Evolutionary conservation across 2,329 filamentous ascomycete species (phyloP).

Genomic region (Botrytis pseudocinerea): DNA sequence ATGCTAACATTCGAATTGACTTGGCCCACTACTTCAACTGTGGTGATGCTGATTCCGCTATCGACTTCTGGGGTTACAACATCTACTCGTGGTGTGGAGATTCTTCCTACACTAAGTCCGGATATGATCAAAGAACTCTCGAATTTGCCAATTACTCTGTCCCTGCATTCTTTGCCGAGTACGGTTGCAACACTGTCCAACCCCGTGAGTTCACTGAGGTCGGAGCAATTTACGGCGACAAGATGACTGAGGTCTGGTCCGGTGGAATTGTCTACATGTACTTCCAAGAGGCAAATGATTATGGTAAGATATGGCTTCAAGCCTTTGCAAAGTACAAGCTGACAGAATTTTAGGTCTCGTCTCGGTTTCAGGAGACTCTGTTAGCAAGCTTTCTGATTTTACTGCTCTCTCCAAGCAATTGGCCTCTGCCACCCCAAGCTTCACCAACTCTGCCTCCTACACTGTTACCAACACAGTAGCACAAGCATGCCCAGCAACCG

Average conservation of each 20-base stretch:
- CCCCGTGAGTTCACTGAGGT: constrained; percentile 86
- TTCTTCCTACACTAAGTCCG: constrained; percentile 73
- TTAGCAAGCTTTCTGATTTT: constrained; percentile 73
- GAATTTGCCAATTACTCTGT: constrained; percentile 90
- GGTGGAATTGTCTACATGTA: constrained; percentile 99
- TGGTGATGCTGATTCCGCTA: constrained; percentile 63
- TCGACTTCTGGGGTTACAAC: constrained; percentile 99
- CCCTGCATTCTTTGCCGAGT: constrained; percentile 97
- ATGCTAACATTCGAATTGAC: constrained; percentile 75
- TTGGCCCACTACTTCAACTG: constrained; percentile 96
- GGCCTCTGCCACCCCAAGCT: constrained; percentile 63
- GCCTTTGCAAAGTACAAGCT: constrained; percentile 20
- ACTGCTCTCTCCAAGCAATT: constrained; percentile 70
- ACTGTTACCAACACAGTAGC: constrained; percentile 68
- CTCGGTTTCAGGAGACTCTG: constrained; percentile 56
- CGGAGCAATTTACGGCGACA: constrained; percentile 69
- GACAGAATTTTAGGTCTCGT: constrained; percentile 61
- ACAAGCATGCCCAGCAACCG: constrained; percentile 68
- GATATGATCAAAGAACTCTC: constrained; percentile 77
- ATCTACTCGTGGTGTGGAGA: constrained; percentile 99
- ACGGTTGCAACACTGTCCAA: constrained; percentile 79
- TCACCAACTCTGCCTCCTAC: constrained; percentile 68
- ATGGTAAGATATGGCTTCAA: constrained; percentile 54
- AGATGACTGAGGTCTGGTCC: constrained; percentile 88
- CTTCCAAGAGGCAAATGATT: constrained; percentile 88